Base-by-base conservation (phyloP, 176 grass and related monocot genomes). In the Oryza meridionalis region DNA sequence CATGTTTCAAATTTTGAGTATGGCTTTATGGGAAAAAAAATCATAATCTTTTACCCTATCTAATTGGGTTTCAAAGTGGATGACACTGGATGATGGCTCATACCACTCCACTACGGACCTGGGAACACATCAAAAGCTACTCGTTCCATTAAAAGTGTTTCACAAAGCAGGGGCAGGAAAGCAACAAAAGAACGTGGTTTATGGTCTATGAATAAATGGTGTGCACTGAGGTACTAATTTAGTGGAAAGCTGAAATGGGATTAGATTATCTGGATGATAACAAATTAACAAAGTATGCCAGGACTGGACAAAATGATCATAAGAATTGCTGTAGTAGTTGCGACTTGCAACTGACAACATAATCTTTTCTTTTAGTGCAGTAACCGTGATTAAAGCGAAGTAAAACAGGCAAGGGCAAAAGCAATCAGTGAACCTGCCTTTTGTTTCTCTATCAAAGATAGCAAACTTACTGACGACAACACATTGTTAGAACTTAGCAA, bases 31-130 rank as follows among this genome's bases (percentile, higher is more conserved):
- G 45, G 62, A 86, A 47, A 86, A 58, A 29, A 21, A 67, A 27
- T 78, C 35, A 73, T 21, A 73, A 86, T 40, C 46, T 69, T 27
- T 25, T 43, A 37, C 7, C 15, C 11, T 27, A 69, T 62, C 62
- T 22, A 61, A 62, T 51, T 82, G 11, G 2, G 38, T 82, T 77
- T 69, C 9, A 15, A 79, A 75, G 69, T 87, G 62, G 27, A 50
- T 68, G 47, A 74, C 73, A 70, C 62, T 84, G 62, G 27, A 50
- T 68, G 47, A 78, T 78, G n/a, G 53, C 69, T 75, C 75, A 80
- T n/a, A 75, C 22, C 88, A 90, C 75, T 87, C 21, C 62, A 40
- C 62, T 69, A 69, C 11, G 7, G 16, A 59, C 67, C 22, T 27
- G 24, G 10, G 33, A 77, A 71, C 66, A 77, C 13, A 82, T 69